These are phyloP conservation scores for Aureobasidium sp. DNA, from an alignment of 2,329 filamentous ascomycete genomes.

Conservation along the genomic window DNA sequence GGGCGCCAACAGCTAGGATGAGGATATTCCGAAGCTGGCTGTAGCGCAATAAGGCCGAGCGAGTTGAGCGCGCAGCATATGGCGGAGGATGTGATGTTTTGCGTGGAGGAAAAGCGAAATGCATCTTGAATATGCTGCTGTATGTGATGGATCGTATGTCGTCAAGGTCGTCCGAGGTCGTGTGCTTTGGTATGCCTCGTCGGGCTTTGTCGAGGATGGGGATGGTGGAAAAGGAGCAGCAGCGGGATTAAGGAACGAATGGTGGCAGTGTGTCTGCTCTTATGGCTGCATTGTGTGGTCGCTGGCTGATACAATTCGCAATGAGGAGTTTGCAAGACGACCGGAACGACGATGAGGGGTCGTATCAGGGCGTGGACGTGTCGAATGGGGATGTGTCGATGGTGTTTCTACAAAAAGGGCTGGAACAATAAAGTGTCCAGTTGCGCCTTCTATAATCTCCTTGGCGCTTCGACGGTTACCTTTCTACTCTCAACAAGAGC, in stretches of 20 bases:
- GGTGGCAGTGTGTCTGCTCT: not conserved
- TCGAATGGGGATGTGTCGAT: not conserved
- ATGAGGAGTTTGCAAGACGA: not conserved
- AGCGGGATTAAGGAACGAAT: not conserved
- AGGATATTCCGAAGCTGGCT: conserved; percentile 40
- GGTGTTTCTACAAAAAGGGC: not conserved
- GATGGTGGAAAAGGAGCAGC: conserved; percentile 1
- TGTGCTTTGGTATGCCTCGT: not conserved
- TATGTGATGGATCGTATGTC: not conserved
- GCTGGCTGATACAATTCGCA: not conserved
- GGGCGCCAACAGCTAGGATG: conserved; percentile 45
- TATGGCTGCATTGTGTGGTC: conserved; percentile 9
- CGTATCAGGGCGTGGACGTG: not conserved
- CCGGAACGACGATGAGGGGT: not conserved
- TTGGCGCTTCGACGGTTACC: conserved; percentile 7
- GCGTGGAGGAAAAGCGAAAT: conserved; percentile 78
- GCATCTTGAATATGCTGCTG: conserved; percentile 49
- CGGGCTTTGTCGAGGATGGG: not conserved
- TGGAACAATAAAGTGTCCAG: conserved; percentile 5
- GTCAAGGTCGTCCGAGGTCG: conserved; percentile 5
- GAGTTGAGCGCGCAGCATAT: conserved; percentile 54
- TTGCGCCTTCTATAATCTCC: not conserved
- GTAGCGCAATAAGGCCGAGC: conserved; percentile 37
- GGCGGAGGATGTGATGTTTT: conserved; percentile 71
- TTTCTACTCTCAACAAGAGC: not conserved